These are phyloP conservation scores for Neurospora sp. DNA, from an alignment of 2,329 filamentous ascomycete species.

Conservation along the genomic window DNA sequence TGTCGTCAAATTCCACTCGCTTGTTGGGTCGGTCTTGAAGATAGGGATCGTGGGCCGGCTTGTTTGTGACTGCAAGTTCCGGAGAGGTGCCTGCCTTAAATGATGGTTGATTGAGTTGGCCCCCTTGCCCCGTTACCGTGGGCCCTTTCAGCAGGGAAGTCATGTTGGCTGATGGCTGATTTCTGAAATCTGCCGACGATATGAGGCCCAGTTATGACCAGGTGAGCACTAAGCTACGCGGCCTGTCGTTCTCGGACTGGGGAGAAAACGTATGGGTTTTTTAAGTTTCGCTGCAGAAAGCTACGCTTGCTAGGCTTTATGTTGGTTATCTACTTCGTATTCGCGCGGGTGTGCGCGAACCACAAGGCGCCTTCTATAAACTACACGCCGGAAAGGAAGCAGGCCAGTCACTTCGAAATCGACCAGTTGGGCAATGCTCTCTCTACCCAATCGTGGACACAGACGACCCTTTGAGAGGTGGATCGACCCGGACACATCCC, in stretches of 20 bases:
- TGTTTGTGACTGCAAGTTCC: not conserved
- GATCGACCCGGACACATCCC: not conserved
- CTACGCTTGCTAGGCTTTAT: not conserved
- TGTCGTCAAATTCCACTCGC: not conserved
- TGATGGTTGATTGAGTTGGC: not conserved
- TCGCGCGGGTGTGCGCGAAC: not conserved
- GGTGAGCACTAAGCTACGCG: not conserved
- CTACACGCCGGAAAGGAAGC: not conserved
- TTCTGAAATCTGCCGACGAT: not conserved
- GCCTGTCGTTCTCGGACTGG: not conserved
- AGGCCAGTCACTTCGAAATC: not conserved
- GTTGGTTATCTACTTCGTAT: not conserved
- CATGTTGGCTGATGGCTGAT: not conserved
- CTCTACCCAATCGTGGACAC: not conserved
- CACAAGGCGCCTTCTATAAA: not conserved
- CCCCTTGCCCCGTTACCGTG: not conserved
- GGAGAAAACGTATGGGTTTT: not conserved
- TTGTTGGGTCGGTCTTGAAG: not conserved
- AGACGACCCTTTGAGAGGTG: not conserved
- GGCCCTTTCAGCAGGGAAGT: not conserved
- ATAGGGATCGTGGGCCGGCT: not conserved
- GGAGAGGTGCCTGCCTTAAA: not conserved
- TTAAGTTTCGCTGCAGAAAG: not conserved
- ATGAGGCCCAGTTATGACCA: not conserved
- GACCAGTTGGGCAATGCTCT: not conserved